Conservation (phyloP, 768 basidiomycete genomes). For the Amanita muscaria region DNA sequence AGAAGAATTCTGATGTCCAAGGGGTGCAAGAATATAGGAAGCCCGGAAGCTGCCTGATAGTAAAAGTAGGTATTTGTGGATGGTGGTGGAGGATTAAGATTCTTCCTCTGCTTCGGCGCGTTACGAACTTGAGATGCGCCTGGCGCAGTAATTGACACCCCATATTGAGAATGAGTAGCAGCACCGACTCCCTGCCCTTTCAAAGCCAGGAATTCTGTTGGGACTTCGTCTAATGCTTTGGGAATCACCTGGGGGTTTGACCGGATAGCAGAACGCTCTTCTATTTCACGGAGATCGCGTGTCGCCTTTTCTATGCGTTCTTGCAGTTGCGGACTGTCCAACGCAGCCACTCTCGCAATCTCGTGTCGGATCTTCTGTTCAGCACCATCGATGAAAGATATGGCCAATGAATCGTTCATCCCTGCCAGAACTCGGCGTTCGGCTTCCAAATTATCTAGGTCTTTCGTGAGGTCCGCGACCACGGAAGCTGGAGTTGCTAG, state of each 20-base stretch:
- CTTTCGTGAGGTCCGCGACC: conserved; percentile 58
- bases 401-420: conserved; percentile 67
- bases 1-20: conserved; percentile 91
- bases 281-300: conserved; percentile 48
- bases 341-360: conserved; percentile 66
- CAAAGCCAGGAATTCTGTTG: conserved; percentile 49
- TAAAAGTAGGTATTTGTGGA: conserved; percentile 90
- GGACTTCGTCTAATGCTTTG: conserved; percentile 28
- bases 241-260: conserved; percentile 16
- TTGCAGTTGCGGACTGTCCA: conserved; percentile 62
- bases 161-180: conserved; percentile 9
- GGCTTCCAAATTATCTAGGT: conserved; percentile 60
- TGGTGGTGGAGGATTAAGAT: conserved; percentile 80
- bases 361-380: conserved; percentile 70
- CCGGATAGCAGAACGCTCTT: conserved; percentile 29
- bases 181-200: conserved; percentile 20
- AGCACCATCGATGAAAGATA: conserved; percentile 74
- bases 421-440: conserved; percentile 62
- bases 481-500: conserved; percentile 86
- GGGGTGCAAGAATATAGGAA: conserved; percentile 89
- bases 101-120: conserved; percentile 54
- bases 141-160: conserved; percentile 5
- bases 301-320: conserved; percentile 54
- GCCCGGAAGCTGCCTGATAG: conserved; percentile 89
- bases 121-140: conserved; percentile 33